Conservation (phyloP, 441 rosid species). For the Arabidopsis lyrata region DNA sequence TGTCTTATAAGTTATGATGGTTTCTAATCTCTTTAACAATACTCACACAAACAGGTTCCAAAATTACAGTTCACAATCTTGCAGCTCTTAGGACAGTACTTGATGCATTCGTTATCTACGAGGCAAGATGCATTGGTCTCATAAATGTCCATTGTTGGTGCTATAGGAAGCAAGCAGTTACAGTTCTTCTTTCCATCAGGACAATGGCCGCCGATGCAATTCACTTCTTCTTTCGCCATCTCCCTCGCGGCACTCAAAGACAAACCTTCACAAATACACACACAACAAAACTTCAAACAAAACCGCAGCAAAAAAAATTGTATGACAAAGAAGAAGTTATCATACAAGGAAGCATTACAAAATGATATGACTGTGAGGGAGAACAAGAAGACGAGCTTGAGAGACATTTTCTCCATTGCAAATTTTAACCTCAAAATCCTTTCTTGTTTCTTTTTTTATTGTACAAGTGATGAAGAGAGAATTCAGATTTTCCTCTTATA, state of each 20-base stretch:
- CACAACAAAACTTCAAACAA: conserved; percentile 16
- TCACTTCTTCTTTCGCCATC: conserved; percentile 28
- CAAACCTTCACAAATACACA: conserved; percentile 23
- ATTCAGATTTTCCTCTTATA: neutral
- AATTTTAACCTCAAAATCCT: conserved; percentile 14
- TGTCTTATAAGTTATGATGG: neutral
- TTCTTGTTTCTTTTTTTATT: conserved; percentile 22
- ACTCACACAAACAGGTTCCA: conserved; percentile 17
- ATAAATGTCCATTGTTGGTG: conserved; percentile 20
- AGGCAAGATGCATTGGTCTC: conserved; percentile 26
- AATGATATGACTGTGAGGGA: conserved; percentile 33
- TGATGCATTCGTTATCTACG: conserved; percentile 26
- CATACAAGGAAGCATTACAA: conserved; percentile 35
- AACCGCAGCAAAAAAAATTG: neutral
- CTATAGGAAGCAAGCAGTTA: neutral
- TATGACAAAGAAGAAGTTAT: conserved; percentile 18
- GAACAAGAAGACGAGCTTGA: conserved; percentile 35
- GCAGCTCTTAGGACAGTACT: conserved; percentile 34
- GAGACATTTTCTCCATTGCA: conserved; percentile 41
- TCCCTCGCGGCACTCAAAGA: conserved; percentile 31
- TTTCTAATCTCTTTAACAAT: conserved; percentile 18
- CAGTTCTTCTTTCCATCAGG: conserved; percentile 26
- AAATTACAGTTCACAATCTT: conserved; percentile 6
- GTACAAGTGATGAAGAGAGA: conserved; percentile 20
- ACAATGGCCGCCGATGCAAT: conserved; percentile 16